Base-by-base conservation (phyloP, 2,329 filamentous ascomycete species). In the Cladosporium velox region DNA sequence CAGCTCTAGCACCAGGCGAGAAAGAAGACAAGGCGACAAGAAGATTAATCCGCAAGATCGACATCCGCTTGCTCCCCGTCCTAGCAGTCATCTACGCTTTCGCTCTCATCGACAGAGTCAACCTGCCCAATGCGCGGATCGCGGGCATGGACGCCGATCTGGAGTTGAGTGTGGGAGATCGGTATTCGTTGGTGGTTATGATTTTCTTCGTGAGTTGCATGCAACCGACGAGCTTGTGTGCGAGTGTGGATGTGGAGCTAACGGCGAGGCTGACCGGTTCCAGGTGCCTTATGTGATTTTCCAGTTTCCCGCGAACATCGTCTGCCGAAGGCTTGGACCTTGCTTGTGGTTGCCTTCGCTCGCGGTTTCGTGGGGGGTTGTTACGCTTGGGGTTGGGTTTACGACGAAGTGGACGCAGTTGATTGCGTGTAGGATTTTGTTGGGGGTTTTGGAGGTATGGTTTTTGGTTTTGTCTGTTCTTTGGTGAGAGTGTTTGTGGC, bases 91-190 rank as follows among this genome's bases (percentile, higher is more conserved):
- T 71, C 21, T 93, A 93, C 77, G 91, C 89, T 74, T 83, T 91
- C 71, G 90, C 86, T 70, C 79, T 94, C 67, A 91, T 94, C 87
- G 91, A 95, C 74, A 83, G 91, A 41, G 92, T 90, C 1, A 94
- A 94, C 76, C 79, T 93, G 74, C 86, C 86, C n/a, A 82, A 86
- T 28, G 91, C 90, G 47, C 86, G 86, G 55, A 89, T 94, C 75
- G 91, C 91, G 21, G 91, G 85, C 65, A 82, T 82, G 80, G 78
- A 70, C 6, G 67, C 63, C 4, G 78, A 81, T 14, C 66, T 82
- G 12, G 30, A n/a, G 10, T 32, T 67, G 4, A 66, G 63, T 7
- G 51, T 59, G 14, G 67, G 59, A 28, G 66, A 64, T 41, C 34
- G 59, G 30, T 59, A 71, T 55, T 68, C 65, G 38, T 73, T 75